A percentile compares a stretch with the other conserved stretches of the same genome.
Evolutionary conservation across 1,284 basidiomycete genomes (phyloP).

Genomic region (Lignosus rhinocerotis): DNA sequence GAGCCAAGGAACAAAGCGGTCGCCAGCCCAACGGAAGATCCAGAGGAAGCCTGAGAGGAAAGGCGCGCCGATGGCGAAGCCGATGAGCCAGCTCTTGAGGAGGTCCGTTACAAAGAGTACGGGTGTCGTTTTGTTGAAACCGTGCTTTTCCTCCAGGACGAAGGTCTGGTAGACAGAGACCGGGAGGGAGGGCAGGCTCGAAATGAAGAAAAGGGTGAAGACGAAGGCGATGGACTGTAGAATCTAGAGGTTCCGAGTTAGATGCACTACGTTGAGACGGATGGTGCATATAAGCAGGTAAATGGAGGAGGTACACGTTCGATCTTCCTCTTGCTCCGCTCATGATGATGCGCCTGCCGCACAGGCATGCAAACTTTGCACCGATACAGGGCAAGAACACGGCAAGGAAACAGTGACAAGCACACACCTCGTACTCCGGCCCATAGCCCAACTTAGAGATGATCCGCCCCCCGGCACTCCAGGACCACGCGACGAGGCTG

Average conservation of each 20-base stretch:
- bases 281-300: background rate
- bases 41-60: slow-evolving; percentile 86
- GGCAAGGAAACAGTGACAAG: background rate
- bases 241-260: slow-evolving; percentile 51
- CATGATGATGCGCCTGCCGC: too few species aligned
- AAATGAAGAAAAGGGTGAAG: slow-evolving; percentile 65
- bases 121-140: slow-evolving; percentile 94
- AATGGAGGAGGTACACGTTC: background rate
- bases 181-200: slow-evolving; percentile 72
- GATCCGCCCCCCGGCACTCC: slow-evolving; percentile 60
- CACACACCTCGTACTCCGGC: slow-evolving; percentile 62
- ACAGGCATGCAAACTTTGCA: too few species aligned
- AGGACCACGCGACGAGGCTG: slow-evolving; percentile 81
- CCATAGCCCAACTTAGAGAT: slow-evolving; percentile 60
- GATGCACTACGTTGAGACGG: background rate
- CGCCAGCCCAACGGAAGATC: slow-evolving; percentile 92
- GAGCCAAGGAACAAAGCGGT: slow-evolving; percentile 85
- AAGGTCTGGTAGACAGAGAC: slow-evolving; percentile 87
- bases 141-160: slow-evolving; percentile 92
- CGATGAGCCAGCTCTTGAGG: slow-evolving; percentile 78
- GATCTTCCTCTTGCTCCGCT: too few species aligned
- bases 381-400: too few species aligned
- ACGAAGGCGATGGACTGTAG: slow-evolving; percentile 83
- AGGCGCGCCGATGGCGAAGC: slow-evolving; percentile 80
- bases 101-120: slow-evolving; percentile 76